phyloP scores from a whole-genome alignment of 2,329 filamentous ascomycete species.

The Verticillium nubilum region DNA sequence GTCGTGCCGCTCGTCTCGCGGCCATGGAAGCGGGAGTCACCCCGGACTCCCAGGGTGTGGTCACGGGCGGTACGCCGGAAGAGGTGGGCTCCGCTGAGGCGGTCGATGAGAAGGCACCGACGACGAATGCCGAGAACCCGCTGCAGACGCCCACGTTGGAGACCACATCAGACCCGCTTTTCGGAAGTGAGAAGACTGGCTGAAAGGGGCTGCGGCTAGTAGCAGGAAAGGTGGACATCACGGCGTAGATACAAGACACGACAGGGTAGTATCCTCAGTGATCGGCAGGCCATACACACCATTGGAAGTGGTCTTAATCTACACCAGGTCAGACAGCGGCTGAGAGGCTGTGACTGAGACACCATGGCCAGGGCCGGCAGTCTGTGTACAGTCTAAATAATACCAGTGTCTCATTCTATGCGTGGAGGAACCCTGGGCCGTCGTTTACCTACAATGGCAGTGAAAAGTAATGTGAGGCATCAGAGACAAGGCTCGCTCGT shows the following conservation, averaged over 20 bases:
- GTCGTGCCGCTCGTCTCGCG: conserved; percentile 46
- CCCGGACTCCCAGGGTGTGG: not conserved
- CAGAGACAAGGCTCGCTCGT: not conserved
- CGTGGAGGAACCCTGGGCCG: not conserved
- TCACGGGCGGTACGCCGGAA: not conserved
- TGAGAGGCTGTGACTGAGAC: not conserved
- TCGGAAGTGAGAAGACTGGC: not conserved
- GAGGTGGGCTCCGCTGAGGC: not conserved
- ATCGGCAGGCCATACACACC: not conserved
- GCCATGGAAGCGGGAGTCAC: conserved; percentile 27
- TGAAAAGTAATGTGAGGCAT: not conserved
- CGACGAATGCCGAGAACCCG: not conserved
- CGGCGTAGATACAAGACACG: not conserved
- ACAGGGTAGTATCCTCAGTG: not conserved
- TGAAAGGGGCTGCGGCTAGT: not conserved
- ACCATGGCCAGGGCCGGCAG: not conserved
- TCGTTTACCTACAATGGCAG: not conserved
- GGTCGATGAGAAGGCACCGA: not conserved
- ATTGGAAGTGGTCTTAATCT: not conserved
- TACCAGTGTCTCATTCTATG: not conserved
- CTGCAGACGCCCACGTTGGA: not conserved
- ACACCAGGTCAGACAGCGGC: not conserved
- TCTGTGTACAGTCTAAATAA: not conserved
- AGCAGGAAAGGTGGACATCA: not conserved
- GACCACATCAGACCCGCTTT: not conserved